Conservation (phyloP, 2,329 filamentous ascomycete genomes). For the Apiospora arundinis region DNA sequence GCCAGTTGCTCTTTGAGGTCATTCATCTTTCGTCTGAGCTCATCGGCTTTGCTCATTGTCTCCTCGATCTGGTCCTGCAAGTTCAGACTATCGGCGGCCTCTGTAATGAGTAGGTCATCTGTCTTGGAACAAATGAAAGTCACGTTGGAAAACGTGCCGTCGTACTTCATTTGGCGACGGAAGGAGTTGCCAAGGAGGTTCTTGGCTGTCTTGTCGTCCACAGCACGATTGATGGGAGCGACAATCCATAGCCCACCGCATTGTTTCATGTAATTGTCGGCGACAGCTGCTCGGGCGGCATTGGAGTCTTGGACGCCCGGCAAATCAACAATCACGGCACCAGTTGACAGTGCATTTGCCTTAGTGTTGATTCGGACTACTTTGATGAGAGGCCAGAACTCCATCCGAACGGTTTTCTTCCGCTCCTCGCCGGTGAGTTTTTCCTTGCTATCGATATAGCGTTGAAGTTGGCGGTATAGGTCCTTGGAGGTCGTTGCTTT, state of each 20-base stretch:
- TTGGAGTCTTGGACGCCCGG: conserved; percentile 67
- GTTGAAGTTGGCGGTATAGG: conserved; percentile 55
- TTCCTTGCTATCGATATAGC: conserved; percentile 62
- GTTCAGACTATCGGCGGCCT: conserved; percentile 42
- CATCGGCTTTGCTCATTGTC: conserved; percentile 37
- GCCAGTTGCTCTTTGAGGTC: not conserved
- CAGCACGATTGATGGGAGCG: conserved; percentile 65
- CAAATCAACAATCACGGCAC: conserved; percentile 63
- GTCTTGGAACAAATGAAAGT: conserved; percentile 54
- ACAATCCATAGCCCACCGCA: conserved; percentile 65
- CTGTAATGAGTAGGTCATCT: conserved; percentile 30
- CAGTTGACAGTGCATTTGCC: conserved; percentile 56
- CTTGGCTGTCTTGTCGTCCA: conserved; percentile 66
- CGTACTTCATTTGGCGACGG: conserved; percentile 65
- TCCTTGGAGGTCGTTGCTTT: conserved; percentile 29
- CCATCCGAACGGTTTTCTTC: not conserved
- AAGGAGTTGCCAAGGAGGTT: conserved; percentile 62
- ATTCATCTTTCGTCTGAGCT: conserved; percentile 28
- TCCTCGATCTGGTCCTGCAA: conserved; percentile 36
- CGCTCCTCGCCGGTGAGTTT: conserved; percentile 36
- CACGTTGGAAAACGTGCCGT: conserved; percentile 58
- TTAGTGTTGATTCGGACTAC: conserved; percentile 55
- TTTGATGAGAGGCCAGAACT: conserved; percentile 48
- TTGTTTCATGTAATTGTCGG: conserved; percentile 64
- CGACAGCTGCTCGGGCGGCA: conserved; percentile 62